Conservation (phyloP, 371 early-diverging fungal species). For the Apophysomyces trapeziformis region DNA sequence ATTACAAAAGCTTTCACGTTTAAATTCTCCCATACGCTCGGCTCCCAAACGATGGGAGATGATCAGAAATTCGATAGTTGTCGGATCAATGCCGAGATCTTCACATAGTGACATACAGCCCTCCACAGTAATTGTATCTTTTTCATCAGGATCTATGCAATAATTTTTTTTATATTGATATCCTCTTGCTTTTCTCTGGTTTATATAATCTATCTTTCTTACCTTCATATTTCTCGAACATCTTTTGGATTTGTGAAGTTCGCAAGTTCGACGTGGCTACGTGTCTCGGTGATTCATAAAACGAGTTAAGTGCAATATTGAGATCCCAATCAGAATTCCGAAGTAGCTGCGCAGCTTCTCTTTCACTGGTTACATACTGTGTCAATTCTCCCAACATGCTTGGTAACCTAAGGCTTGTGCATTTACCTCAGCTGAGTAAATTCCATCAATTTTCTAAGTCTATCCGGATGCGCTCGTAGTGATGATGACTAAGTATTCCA, state of each 20-base stretch:
- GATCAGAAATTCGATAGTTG: constrained; percentile 75
- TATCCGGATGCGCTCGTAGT: constrained; percentile 37
- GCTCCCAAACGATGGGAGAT: constrained; percentile 75
- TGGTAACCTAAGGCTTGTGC: background rate
- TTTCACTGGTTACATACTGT: constrained; percentile 46
- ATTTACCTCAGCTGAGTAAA: constrained; percentile 55
- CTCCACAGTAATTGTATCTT: constrained; percentile 72
- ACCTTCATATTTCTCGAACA: constrained; percentile 70
- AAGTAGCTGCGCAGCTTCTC: constrained; percentile 56
- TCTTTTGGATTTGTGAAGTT: constrained; percentile 38
- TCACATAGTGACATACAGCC: constrained; percentile 74
- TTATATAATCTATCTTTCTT: no score
- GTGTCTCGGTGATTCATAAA: constrained; percentile 43
- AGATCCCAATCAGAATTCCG: constrained; percentile 67
- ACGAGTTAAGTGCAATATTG: constrained; percentile 66
- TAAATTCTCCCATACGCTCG: constrained; percentile 81
- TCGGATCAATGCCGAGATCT: constrained; percentile 80
- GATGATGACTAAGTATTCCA: constrained; percentile 19
- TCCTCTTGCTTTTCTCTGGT: no score
- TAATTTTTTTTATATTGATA: no score
- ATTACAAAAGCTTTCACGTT: constrained; percentile 59
- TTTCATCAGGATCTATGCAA: constrained; percentile 59
- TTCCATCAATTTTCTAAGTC: constrained; percentile 53
- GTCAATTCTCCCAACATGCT: background rate
- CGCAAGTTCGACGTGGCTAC: constrained; percentile 12